A percentile compares a stretch with the other conserved stretches of the same genome.
phyloP scores from a whole-genome alignment of 2,329 filamentous ascomycete species.

The Falciphora oryzae region DNA sequence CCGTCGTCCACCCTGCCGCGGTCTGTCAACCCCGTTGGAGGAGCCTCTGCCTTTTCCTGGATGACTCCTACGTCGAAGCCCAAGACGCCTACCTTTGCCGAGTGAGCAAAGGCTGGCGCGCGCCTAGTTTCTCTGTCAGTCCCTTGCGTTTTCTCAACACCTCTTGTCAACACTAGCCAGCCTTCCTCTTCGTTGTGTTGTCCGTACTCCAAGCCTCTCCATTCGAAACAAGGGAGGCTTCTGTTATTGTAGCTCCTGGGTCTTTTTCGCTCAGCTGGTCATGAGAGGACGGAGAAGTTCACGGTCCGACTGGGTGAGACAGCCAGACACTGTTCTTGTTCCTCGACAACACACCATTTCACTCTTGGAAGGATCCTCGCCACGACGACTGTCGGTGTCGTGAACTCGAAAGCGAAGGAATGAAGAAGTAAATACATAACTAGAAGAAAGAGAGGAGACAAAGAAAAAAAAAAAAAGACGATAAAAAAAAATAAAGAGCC shows the following conservation, averaged over 20 bases:
- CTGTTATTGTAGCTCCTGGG: not conserved
- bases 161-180: slow-evolving; percentile 1
- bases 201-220: not conserved
- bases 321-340: not conserved
- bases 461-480: slow-evolving; percentile 14
- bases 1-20: slow-evolving; percentile 39
- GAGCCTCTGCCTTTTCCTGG: slow-evolving; percentile 93
- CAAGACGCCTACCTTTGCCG: slow-evolving; percentile 32
- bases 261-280: not conserved
- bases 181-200: not conserved
- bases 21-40: slow-evolving; percentile 76
- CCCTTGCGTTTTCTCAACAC: not conserved
- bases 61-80: slow-evolving; percentile 55
- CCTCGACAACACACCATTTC: not conserved
- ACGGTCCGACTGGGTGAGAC: not conserved
- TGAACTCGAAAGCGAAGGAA: not conserved
- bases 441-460: slow-evolving; percentile 11
- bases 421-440: slow-evolving; percentile 31
- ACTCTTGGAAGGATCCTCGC: not conserved
- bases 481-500: slow-evolving; percentile 21
- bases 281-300: not conserved
- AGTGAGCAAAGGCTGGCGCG: slow-evolving; percentile 20
- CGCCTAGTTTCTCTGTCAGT: not conserved
- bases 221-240: not conserved
- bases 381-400: not conserved